These are phyloP conservation scores for Irpex sp. DNA, from an alignment of 1,284 basidiomycete species.

Conservation along the genomic window DNA sequence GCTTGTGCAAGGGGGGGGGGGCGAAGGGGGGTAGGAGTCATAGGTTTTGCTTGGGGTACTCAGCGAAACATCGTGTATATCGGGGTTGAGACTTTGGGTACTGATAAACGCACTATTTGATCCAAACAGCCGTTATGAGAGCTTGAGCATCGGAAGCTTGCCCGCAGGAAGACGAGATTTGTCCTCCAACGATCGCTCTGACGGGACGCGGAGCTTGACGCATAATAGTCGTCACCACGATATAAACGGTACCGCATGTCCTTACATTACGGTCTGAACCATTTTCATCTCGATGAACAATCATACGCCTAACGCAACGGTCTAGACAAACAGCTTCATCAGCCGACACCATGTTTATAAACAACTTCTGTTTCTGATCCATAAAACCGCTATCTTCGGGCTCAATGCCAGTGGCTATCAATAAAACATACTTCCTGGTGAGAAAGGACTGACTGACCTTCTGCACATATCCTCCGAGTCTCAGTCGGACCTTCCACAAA, in stretches of 20 bases:
- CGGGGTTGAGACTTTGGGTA: no score
- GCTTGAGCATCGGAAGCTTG: background rate
- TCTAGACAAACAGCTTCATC: background rate
- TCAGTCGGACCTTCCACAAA: background rate
- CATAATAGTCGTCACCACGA: background rate
- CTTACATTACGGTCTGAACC: background rate
- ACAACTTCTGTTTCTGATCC: background rate
- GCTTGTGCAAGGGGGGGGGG: no score
- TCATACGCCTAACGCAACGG: background rate
- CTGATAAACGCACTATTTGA: no score
- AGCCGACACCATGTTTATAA: background rate
- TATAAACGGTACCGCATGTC: background rate
- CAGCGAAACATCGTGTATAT: no score
- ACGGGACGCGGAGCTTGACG: background rate
- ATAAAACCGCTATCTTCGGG: background rate
- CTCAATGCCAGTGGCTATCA: background rate
- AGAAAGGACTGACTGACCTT: background rate
- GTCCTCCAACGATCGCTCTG: background rate
- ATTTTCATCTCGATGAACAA: background rate
- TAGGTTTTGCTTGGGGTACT: no score
- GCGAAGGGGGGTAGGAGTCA: no score
- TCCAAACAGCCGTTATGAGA: background rate
- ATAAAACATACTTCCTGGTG: background rate
- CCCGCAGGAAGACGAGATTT: background rate
- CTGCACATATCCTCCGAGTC: background rate